Base-by-base conservation (phyloP, 2,329 filamentous ascomycete species). In the Chaetoscypha palmicola region DNA sequence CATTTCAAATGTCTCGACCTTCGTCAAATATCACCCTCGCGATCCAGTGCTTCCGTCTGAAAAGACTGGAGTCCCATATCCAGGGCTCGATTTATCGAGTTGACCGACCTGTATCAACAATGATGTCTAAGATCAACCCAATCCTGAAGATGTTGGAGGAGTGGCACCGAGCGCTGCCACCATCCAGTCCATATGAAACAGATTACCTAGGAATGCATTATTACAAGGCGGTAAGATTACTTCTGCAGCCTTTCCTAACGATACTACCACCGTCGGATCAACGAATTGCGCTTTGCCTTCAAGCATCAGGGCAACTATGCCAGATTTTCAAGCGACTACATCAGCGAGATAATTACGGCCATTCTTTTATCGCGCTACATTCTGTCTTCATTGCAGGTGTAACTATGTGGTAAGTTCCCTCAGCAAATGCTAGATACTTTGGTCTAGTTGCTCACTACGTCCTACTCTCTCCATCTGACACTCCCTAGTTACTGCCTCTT, bases 21-120 rank as follows among this genome's bases (percentile, higher is more conserved):
- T 62, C 31, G 51, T 65, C 43, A 5, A 57, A 57, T 28, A 58
- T 71, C 20, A 68, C 68, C 5, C 64, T 69, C 7, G 63, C 64
- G 5, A 64, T 69, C 7, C 65, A 67, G 17, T 61, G 72, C 2
- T 66, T 71, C 40, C 65, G 66, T 38, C 62, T 73, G 16, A 69
- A 71, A 19, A 63, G 66, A 4, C 61, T 69, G 30, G 70, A 74
- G 50, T 71, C 71, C 1, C 65, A 66, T 14, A 73, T 74, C 22
- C 70, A 74, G 48, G 64, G 70, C 41, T 70, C 70, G n/a, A 68
- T 74, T 26, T 74, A 74, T 50, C 65, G 71, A 11, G 67, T 69
- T 11, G 71, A 74, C 48, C 63, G 66, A 26, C 64, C 68, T 2
- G 59, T 72, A 3, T 60, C 64, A 20, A 58, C 66, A 2, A 58